Conservation (phyloP, 192 early-diverging fungal species). For the Kappamyces sp. region DNA sequence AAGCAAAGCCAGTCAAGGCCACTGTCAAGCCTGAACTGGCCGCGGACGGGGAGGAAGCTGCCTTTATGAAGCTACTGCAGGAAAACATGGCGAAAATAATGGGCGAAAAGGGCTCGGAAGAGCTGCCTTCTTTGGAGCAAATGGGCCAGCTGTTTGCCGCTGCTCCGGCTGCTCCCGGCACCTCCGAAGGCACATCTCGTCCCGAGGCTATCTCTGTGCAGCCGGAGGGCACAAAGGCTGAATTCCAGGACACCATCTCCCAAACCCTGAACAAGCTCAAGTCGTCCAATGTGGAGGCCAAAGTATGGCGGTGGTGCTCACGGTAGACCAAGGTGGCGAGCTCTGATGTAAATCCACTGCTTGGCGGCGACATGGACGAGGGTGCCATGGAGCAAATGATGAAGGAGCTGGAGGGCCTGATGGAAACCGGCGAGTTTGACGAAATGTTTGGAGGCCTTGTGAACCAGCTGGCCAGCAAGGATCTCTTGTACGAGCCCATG, state of each 20-base stretch:
- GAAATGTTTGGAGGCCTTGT: slow-evolving; percentile 83
- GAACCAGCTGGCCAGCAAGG: slow-evolving; percentile 87
- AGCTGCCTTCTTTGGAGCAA: slow-evolving; percentile 31
- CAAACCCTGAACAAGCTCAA: slow-evolving; percentile 87
- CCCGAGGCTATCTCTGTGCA: no score
- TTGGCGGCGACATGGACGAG: neutral
- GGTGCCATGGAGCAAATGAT: slow-evolving; percentile 82
- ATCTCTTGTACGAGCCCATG: slow-evolving; percentile 92
- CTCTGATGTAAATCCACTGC: slow-evolving; percentile 6
- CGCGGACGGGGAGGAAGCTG: neutral
- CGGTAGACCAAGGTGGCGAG: slow-evolving; percentile 11
- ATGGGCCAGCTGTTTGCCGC: no score
- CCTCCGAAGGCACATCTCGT: no score
- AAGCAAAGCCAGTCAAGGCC: neutral
- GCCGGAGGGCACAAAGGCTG: slow-evolving; percentile 14
- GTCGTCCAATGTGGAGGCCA: no score
- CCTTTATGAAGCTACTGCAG: slow-evolving; percentile 13
- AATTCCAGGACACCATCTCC: slow-evolving; percentile 83
- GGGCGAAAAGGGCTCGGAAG: slow-evolving; percentile 48
- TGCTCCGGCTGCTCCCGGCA: slow-evolving; percentile 9
- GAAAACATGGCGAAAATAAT: slow-evolving; percentile 14
- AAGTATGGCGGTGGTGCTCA: no score
- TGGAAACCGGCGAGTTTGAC: slow-evolving; percentile 74
- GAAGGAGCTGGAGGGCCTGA: slow-evolving; percentile 72
- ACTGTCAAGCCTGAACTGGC: no score